A percentile compares a stretch with the other conserved stretches of the same genome.
phyloP scores from a whole-genome alignment of 2,329 filamentous ascomycete species.

The Orbilia ellipsospora region DNA sequence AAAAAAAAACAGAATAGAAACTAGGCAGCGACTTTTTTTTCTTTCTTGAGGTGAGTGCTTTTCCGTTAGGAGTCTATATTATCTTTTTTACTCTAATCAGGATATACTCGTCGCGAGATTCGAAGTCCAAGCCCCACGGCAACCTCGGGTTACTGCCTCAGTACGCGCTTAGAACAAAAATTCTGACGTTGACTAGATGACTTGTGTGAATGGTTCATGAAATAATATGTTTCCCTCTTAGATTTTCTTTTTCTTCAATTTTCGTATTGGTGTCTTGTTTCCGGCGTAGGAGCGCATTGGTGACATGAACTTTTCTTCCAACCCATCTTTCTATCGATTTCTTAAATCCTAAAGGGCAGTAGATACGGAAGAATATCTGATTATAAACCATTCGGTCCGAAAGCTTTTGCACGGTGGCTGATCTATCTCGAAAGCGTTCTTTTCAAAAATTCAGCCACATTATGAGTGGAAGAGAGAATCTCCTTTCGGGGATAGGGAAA shows the following conservation, averaged over 20 bases:
- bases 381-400: conserved; percentile 13
- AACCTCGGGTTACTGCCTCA: conserved; percentile 44
- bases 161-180: conserved; percentile 27
- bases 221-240: background rate
- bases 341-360: conserved; percentile 21
- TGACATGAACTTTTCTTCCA: background rate
- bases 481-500: background rate
- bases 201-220: background rate
- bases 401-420: conserved; percentile 38
- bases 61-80: conserved; percentile 38
- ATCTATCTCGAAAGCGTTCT: conserved; percentile 9
- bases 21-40: conserved; percentile 54
- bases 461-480: conserved; percentile 11
- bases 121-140: conserved; percentile 52
- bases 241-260: background rate
- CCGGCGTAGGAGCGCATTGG: background rate
- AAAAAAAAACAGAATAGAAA: conserved; percentile 12
- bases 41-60: conserved; percentile 44
- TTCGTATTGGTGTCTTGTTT: conserved; percentile 16
- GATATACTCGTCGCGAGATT: conserved; percentile 27
- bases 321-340: background rate
- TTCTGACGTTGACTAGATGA: conserved; percentile 18
- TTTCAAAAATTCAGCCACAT: conserved; percentile 53
- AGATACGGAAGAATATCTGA: conserved; percentile 21
- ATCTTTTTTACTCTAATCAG: background rate